Evolutionary conservation across 768 basidiomycete species (phyloP).

Genomic region (Pisolithus microcarpus): DNA sequence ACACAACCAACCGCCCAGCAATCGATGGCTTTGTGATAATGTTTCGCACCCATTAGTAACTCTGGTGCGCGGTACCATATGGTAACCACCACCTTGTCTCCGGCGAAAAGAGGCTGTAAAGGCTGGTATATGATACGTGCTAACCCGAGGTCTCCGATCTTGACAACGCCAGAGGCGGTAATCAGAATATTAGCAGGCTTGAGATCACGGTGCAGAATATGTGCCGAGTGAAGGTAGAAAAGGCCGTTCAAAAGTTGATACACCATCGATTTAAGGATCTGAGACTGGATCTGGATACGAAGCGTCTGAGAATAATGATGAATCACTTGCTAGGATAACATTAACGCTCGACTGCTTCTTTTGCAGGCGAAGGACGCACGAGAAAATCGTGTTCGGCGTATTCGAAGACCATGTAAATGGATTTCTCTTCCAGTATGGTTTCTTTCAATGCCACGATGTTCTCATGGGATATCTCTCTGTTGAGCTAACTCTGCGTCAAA

Average conservation of each 20-base stretch:
- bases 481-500: constrained; percentile 49
- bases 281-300: constrained; percentile 62
- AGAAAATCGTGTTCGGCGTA: constrained; percentile 99
- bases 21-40: constrained; percentile 95
- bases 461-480: constrained; percentile 83
- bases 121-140: constrained; percentile 89
- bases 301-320: constrained; percentile 94
- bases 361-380: constrained; percentile 38
- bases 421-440: constrained; percentile 96
- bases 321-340: constrained; percentile 77
- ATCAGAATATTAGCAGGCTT: constrained; percentile 99
- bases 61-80: constrained; percentile 99
- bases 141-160: constrained; percentile 97
- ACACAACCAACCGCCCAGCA: constrained; percentile 99
- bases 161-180: constrained; percentile 79
- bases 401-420: constrained; percentile 99
- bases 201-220: constrained; percentile 94
- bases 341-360: neutral
- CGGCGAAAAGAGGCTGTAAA: constrained; percentile 82
- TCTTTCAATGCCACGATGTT: constrained; percentile 89
- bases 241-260: constrained; percentile 94
- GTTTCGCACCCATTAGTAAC: constrained; percentile 90
- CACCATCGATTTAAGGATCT: constrained; percentile 86
- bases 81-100: constrained; percentile 98
- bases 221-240: constrained; percentile 88